Conservation (phyloP, 768 basidiomycete species). For the Naematelia aurantialba region DNA sequence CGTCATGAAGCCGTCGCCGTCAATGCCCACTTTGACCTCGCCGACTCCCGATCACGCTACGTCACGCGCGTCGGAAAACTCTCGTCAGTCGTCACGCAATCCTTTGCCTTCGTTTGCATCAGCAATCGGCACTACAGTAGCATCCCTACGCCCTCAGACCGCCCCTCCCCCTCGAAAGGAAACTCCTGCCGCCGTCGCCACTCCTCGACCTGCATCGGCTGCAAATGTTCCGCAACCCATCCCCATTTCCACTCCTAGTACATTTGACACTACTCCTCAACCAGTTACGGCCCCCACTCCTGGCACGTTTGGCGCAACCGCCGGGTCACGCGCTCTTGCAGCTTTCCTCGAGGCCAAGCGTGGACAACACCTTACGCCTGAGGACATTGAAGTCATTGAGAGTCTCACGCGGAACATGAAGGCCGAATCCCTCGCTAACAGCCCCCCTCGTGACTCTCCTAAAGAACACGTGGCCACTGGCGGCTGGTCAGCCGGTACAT, state of each 20-base stretch:
- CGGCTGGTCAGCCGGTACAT: constrained; percentile 34
- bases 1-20: not conserved
- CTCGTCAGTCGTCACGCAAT: not conserved
- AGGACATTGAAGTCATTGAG: constrained; percentile 36
- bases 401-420: constrained; percentile 30
- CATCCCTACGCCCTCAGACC: constrained; percentile 5
- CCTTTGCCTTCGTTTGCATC: not conserved
- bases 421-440: constrained; percentile 19
- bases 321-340: constrained; percentile 26
- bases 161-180: not conserved
- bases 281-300: not conserved
- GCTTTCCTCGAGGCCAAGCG: constrained; percentile 37
- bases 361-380: constrained; percentile 22
- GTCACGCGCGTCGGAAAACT: not conserved
- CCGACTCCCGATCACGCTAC: not conserved
- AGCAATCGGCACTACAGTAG: not conserved
- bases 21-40: not conserved
- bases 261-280: not conserved
- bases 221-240: too few relatives aligned
- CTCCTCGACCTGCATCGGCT: too few relatives aligned
- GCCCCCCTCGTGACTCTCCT: constrained; percentile 3
- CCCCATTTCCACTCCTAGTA: not conserved
- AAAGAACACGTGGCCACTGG: not conserved
- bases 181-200: too few relatives aligned
- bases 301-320: constrained; percentile 6